Evolutionary conservation across 768 basidiomycete genomes (phyloP).

Genomic region (Rhodosporidiobolus odoratus): DNA sequence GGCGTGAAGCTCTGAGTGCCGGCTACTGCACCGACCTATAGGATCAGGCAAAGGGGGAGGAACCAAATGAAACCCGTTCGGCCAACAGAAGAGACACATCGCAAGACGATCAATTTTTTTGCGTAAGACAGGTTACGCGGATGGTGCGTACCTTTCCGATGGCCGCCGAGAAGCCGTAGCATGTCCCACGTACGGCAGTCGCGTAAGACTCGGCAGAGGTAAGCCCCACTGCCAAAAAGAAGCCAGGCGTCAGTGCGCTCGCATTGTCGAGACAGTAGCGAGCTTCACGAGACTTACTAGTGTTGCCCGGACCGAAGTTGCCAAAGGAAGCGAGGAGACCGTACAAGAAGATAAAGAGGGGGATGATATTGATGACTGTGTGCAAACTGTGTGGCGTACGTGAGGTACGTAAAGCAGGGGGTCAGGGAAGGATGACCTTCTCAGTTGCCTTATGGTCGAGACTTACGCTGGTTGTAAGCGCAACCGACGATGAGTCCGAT

Average conservation of each 20-base stretch:
- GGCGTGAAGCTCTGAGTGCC: conserved; percentile 68
- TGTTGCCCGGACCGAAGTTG: conserved; percentile 57
- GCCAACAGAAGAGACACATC: neutral
- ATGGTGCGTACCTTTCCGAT: conserved; percentile 59
- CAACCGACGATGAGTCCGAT: conserved; percentile 57
- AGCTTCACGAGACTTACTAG: conserved; percentile 46
- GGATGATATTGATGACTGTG: conserved; percentile 56
- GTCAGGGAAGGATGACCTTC: neutral
- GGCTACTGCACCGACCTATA: conserved; percentile 58
- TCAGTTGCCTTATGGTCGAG: neutral
- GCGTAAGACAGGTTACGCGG: too few relatives aligned
- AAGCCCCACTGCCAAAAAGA: conserved; percentile 48
- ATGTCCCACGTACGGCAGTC: conserved; percentile 64
- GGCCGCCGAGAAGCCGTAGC: conserved; percentile 64
- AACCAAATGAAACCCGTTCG: neutral
- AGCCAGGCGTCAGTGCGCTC: too few relatives aligned
- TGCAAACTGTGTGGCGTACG: neutral
- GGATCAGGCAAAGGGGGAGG: neutral
- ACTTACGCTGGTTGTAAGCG: conserved; percentile 53
- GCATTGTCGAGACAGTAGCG: too few relatives aligned
- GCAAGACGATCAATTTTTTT: too few relatives aligned
- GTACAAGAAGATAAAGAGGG: conserved; percentile 68
- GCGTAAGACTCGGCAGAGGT: conserved; percentile 54
- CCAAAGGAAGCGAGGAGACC: conserved; percentile 45
- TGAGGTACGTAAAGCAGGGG: neutral